Evolutionary conservation across 148 eudicot species (phyloP).

Genomic region (Arctostaphylos glauca): DNA sequence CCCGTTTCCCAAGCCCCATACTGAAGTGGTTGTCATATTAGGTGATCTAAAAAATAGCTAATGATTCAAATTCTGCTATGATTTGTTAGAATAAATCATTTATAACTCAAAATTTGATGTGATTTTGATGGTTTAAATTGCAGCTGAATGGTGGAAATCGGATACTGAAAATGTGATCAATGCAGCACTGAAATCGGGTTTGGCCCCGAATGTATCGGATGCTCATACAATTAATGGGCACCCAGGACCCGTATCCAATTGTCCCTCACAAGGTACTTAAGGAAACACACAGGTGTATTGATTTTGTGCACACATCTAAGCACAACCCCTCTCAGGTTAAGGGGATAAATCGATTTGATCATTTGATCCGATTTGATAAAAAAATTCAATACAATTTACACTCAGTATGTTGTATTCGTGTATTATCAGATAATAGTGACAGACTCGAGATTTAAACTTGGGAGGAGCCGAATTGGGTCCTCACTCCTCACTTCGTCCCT

Average conservation of each 20-base stretch:
- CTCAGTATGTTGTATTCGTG: no score
- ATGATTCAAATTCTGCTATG: background rate
- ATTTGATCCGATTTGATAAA: no score
- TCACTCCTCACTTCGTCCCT: no score
- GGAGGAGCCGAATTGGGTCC: no score
- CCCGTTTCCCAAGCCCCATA: conserved; percentile 57
- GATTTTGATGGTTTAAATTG: background rate
- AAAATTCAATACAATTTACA: no score
- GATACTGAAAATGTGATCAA: conserved; percentile 50
- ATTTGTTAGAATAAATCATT: background rate
- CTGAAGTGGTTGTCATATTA: conserved; percentile 48
- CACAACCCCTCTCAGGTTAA: no score
- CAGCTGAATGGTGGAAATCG: conserved; percentile 71
- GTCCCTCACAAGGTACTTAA: conserved; percentile 36
- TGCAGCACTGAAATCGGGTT: conserved; percentile 47
- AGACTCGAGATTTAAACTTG: no score
- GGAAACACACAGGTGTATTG: background rate
- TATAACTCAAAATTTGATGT: background rate
- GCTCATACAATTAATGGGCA: conserved; percentile 62
- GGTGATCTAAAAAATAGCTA: conserved; percentile 25
- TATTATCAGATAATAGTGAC: no score
- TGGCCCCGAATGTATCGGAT: conserved; percentile 59
- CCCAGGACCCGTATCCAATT: conserved; percentile 41
- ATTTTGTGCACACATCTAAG: no score
- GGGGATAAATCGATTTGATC: no score